These are phyloP conservation scores for Dianthus caryophyllus DNA, from an alignment of 148 eudicot species.

Conservation along the genomic window DNA sequence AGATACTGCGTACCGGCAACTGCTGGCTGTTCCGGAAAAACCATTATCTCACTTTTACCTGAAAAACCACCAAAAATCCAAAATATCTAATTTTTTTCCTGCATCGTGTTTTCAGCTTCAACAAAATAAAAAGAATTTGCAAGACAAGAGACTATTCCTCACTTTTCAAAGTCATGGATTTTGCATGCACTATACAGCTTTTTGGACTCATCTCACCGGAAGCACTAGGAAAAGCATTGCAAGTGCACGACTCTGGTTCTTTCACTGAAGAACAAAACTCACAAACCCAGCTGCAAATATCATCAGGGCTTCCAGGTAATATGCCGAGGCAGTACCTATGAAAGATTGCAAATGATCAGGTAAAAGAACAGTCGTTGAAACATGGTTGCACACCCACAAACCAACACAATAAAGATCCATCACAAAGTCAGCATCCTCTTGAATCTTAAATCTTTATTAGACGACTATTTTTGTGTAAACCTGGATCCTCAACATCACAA, in stretches of 20 bases:
- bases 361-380: background rate
- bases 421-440: background rate
- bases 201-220: constrained; percentile 4
- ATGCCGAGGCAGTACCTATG: constrained; percentile 19
- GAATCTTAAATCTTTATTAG: background rate
- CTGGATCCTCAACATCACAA: background rate
- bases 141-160: constrained; percentile 4
- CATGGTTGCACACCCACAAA: background rate
- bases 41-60: constrained; percentile 6
- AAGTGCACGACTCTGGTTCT: background rate
- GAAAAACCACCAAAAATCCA: background rate
- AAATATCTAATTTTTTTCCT: background rate
- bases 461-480: background rate
- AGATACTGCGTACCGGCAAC: background rate
- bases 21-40: constrained; percentile 7
- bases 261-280: constrained; percentile 9
- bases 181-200: constrained; percentile 2
- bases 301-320: constrained; percentile 10
- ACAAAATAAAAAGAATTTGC: background rate
- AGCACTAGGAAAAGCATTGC: constrained; percentile 6
- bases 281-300: constrained; percentile 15
- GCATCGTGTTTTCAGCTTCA: background rate
- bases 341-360: background rate
- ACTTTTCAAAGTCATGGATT: background rate
- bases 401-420: background rate